A percentile compares a stretch with the other conserved stretches of the same genome.
phyloP scores from a whole-genome alignment of 2,329 filamentous ascomycete species.

The Huntiella moniliformis region DNA sequence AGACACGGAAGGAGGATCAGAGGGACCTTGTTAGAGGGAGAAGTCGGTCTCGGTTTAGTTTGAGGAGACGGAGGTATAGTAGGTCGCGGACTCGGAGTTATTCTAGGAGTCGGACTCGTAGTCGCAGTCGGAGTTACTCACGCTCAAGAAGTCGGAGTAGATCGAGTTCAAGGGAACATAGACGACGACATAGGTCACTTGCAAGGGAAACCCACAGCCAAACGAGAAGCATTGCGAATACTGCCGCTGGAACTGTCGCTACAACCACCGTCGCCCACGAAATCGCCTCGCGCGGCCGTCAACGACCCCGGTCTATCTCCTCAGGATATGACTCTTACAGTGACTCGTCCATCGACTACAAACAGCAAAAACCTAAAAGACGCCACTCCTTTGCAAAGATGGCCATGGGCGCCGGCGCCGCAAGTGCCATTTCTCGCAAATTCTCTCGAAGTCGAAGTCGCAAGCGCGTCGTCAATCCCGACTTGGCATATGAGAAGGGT shows the following conservation, averaged over 20 bases:
- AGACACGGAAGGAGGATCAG: constrained; percentile 39
- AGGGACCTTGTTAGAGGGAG: constrained; percentile 31
- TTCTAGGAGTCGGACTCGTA: neutral
- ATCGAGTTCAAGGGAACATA: neutral
- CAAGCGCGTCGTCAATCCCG: constrained; percentile 20
- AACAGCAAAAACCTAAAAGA: too few relatives aligned
- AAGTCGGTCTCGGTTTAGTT: constrained; percentile 30
- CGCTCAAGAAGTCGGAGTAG: neutral
- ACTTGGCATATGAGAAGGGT: constrained; percentile 5
- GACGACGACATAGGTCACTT: neutral
- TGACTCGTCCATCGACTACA: neutral
- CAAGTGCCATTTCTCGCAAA: neutral
- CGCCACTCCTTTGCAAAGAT: too few relatives aligned
- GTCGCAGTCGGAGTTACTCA: neutral
- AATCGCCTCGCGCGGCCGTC: constrained; percentile 27
- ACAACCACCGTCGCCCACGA: constrained; percentile 40
- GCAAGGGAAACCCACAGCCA: constrained; percentile 23
- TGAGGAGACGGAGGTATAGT: neutral
- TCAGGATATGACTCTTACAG: neutral
- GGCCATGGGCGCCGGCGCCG: neutral
- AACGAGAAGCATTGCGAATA: constrained; percentile 36
- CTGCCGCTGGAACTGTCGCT: constrained; percentile 35
- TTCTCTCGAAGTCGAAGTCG: constrained; percentile 20
- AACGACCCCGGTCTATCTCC: constrained; percentile 14
- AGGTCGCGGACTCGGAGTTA: too few relatives aligned